A percentile compares a stretch with the other conserved stretches of the same genome.
phyloP scores from a whole-genome alignment of 2,329 filamentous ascomycete species.

The Trichoderma sp. region DNA sequence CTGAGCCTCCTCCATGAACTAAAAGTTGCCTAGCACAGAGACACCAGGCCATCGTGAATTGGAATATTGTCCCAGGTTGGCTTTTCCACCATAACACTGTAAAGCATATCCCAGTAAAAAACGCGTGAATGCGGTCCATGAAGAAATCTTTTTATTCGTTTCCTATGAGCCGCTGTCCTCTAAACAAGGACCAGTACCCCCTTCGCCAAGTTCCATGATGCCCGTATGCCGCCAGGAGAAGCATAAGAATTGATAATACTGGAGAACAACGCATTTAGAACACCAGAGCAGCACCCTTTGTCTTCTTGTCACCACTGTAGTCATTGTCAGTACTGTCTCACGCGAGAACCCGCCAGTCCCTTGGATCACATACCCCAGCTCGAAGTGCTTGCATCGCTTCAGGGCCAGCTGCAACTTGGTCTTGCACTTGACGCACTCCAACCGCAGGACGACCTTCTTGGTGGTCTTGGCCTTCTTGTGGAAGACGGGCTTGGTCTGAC shows the following conservation, averaged over 20 bases:
- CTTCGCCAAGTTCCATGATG: constrained; percentile 50
- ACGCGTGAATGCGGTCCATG: constrained; percentile 14
- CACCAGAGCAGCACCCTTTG: constrained; percentile 99
- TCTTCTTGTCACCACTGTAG: constrained; percentile 99
- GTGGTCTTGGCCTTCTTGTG: constrained; percentile 99
- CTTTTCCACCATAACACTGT: constrained; percentile 6
- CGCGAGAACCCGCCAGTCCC: neutral
- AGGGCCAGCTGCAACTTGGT: constrained; percentile 95
- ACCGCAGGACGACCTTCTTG: constrained; percentile 98
- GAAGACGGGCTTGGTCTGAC: constrained; percentile 99
- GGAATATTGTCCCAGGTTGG: neutral
- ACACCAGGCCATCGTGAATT: constrained; percentile 10
- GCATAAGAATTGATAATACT: constrained; percentile 42
- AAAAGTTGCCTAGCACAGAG: constrained; percentile 3
- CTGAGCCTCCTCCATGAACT: neutral
- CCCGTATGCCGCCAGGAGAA: constrained; percentile 45
- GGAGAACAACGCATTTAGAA: constrained; percentile 73
- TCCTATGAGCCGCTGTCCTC: constrained; percentile 43
- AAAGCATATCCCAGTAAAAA: constrained; percentile 9
- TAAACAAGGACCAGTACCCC: constrained; percentile 44
- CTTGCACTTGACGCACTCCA: constrained; percentile 98
- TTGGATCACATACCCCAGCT: constrained; percentile 78
- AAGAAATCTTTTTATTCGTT: constrained; percentile 37
- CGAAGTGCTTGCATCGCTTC: constrained; percentile 99
- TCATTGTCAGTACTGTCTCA: constrained; percentile 40